Evolutionary conservation across 2,329 filamentous ascomycete genomes (phyloP).

Genomic region (Beauveria sp.): DNA sequence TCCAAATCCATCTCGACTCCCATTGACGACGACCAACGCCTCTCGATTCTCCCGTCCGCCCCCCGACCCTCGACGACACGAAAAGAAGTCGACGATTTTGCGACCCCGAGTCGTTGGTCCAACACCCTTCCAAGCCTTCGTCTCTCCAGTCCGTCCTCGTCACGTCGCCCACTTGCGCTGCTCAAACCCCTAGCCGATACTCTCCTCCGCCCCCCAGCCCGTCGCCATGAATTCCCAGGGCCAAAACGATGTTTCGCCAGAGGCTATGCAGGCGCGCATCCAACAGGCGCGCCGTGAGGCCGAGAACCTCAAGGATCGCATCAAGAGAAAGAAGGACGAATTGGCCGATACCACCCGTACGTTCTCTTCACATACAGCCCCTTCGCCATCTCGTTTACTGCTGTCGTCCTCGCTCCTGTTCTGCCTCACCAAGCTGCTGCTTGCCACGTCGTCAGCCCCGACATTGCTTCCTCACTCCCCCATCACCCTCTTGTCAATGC

Average conservation of each 20-base stretch:
- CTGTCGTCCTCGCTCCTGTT: conserved; percentile 12
- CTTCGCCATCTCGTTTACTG: conserved; percentile 10
- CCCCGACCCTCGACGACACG: conserved; percentile 16
- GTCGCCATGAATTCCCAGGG: conserved; percentile 49
- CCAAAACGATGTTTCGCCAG: conserved; percentile 57
- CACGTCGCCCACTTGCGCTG: background rate
- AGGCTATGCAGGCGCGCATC: conserved; percentile 88
- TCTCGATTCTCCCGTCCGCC: background rate
- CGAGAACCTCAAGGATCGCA: conserved; percentile 93
- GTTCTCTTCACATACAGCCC: conserved; percentile 30
- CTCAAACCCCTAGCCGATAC: conserved; percentile 4
- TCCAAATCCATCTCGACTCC: background rate
- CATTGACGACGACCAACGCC: conserved; percentile 12
- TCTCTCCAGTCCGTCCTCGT: background rate
- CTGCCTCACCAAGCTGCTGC: background rate
- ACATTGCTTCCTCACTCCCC: background rate
- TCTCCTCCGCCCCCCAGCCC: conserved; percentile 9
- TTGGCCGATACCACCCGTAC: conserved; percentile 95
- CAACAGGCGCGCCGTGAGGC: conserved; percentile 92
- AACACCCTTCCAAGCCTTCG: conserved; percentile 13
- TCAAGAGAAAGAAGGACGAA: conserved; percentile 99
- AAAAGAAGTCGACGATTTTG: background rate
- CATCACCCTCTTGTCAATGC: background rate
- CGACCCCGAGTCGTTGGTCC: conserved; percentile 3
- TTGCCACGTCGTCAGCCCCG: background rate